A percentile compares a stretch with the other conserved stretches of the same genome.
phyloP scores from a whole-genome alignment of 2,329 filamentous ascomycete species.

The Chaetothyriales sp. region DNA sequence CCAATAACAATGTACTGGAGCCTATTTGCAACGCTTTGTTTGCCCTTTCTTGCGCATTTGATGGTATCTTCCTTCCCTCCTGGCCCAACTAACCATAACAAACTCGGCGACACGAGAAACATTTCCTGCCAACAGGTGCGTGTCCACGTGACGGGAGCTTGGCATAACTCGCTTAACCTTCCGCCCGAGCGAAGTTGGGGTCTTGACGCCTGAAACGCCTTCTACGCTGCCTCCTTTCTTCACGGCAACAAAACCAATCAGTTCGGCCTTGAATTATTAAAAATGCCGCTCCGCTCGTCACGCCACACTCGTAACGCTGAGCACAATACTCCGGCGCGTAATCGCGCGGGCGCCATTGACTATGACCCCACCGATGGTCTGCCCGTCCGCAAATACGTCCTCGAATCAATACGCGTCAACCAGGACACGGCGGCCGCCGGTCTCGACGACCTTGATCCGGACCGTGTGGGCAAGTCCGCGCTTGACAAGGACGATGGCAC shows the following conservation, averaged over 20 bases:
- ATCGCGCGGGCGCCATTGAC: conserved; percentile 39
- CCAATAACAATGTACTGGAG: no score
- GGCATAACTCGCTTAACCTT: no score
- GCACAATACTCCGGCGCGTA: conserved; percentile 28
- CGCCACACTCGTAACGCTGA: conserved; percentile 41
- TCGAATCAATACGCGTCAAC: conserved; percentile 54
- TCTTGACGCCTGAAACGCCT: not conserved
- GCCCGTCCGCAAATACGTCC: conserved; percentile 81
- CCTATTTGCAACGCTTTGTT: no score
- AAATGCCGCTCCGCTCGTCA: conserved; percentile 11
- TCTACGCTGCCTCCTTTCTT: not conserved
- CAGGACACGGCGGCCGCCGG: conserved; percentile 43
- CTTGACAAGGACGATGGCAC: conserved; percentile 20
- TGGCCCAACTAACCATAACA: no score
- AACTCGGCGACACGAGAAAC: no score
- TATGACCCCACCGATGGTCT: conserved; percentile 60
- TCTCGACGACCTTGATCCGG: conserved; percentile 16
- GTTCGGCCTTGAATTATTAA: no score
- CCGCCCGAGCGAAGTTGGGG: no score
- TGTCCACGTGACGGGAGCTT: no score
- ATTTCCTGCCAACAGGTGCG: no score
- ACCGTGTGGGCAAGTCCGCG: conserved; percentile 19
- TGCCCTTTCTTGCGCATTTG: no score
- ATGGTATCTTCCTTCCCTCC: no score
- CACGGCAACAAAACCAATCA: not conserved